Base-by-base conservation (phyloP, 73 alveolate genomes). In the Paramecium biaurelia region DNA sequence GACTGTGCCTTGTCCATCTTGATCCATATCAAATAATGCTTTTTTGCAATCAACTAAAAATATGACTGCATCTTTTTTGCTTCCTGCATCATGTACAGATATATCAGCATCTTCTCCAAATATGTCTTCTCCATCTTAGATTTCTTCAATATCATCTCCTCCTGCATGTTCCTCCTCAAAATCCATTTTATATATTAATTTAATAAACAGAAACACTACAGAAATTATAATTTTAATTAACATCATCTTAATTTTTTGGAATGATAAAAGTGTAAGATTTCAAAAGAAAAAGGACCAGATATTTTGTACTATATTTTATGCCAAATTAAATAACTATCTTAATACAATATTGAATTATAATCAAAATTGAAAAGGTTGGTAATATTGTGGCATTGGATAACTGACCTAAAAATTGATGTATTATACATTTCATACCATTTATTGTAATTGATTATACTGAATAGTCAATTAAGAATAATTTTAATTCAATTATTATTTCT, bases 61-160 rank as follows among this genome's bases (percentile, higher is more conserved):
- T 34, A 89, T 70, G 67, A 89, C 94, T 1, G 94, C 94, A 89
- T 89, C 94, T 89, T 89, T 89, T 45, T 89, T 89, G 37, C 90
- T 70, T 11, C 57, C 70, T 18, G 43, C 24, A 89, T 89, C 94
- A 30, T 59, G 82, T 8, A 70, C 74, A 7, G 57, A 58, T 1
- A 89, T 24, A 38, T 82, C 94, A 12, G 58, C 85, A 89, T 45
- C 84, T 23, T 59, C 74, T 28, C 85, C 93, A 20, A 72, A 72
- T n/a, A 72, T 57, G 20, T 86, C 93, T 21, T 76, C 93, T 14
- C 70, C 93, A 37, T 63, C 93, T 35, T 79, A 47, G 21, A 72
- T 79, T n/a, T 38, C 41, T 59, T 57, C 74, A 38, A 63, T 38
- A 63, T 86, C 93, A 14, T 86, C 93, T 34, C 84, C 84, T 30